Base-by-base conservation (phyloP, 2,329 filamentous ascomycete genomes). In the Exophiala spinifera region DNA sequence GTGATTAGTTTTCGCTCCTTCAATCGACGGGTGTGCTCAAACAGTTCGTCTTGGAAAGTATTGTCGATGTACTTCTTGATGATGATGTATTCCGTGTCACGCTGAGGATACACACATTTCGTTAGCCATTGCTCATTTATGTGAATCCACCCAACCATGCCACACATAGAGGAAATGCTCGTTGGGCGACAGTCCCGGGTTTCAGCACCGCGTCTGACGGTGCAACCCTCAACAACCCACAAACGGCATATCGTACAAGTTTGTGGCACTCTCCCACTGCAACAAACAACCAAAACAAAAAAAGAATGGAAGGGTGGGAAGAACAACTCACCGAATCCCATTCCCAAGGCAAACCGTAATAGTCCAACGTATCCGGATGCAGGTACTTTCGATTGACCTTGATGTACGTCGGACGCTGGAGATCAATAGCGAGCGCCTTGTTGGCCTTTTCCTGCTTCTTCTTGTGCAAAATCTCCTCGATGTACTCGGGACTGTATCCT, bases 11-110 rank as follows among this genome's bases (percentile, higher is more conserved):
- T 70, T 44, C 74, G 61, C 51, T 75, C 72, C 20, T 71, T 74
- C 42, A 67, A 60, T 46, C 76, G 77, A 57, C 78, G 78, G 2
- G 87, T 89, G 70, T 91, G 86, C 40, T 82, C 79, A 79, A 88
- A 91, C 46, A 90, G 79, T 53, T 83, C 74, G 55, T 89, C 81
- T 65, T 89, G 87, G 66, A 89, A 81, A 57, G 81, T 80, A 62
- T 89, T 84, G 3, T 82, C 80, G 48, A 91, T 83, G 82, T 83
- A 88, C 52, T 83, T 78, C 70, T 87, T 88, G 72, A 91, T 87
- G 55, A 91, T 70, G 51, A 91, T 75, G 63, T 83, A 91, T 44
- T 87, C 83, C 15, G 82, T 79, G 64, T 91, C 85, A 47, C 61
- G 63, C 74, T 76, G 48, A 77, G 61, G 39, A 8, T 11, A 45